phyloP scores from a whole-genome alignment of 257 asterid species.

The Ehretia macrophylla region DNA sequence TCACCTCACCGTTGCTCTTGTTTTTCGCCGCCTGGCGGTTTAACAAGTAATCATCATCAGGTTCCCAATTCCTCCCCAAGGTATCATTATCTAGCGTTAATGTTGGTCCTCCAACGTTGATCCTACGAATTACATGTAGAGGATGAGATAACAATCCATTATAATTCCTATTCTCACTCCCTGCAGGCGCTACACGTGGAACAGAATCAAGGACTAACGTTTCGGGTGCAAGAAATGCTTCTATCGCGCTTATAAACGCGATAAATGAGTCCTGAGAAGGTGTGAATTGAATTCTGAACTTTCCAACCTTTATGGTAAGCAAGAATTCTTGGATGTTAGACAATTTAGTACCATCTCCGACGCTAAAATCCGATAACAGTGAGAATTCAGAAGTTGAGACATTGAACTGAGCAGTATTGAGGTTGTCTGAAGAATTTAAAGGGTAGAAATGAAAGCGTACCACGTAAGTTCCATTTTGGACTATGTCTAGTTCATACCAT shows the following conservation, averaged over 20 bases:
- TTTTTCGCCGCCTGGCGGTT: background rate
- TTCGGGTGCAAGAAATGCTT: slow-evolving; percentile 41
- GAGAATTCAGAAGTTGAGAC: slow-evolving; percentile 26
- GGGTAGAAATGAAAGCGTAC: slow-evolving; percentile 54
- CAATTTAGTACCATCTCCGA: background rate
- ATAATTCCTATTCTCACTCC: background rate
- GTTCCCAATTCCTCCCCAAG: slow-evolving; percentile 44
- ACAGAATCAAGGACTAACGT: slow-evolving; percentile 12
- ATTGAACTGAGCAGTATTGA: slow-evolving; percentile 26
- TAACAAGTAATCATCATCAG: slow-evolving; percentile 39
- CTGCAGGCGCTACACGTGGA: slow-evolving; percentile 7
- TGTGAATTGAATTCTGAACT: slow-evolving; percentile 29
- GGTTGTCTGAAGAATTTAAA: slow-evolving; percentile 14
- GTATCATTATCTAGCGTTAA: slow-evolving; percentile 29
- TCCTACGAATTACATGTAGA: slow-evolving; percentile 38
- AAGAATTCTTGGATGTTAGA: slow-evolving; percentile 43
- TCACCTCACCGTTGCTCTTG: fast-evolving
- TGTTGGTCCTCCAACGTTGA: slow-evolving; percentile 49
- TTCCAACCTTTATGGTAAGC: slow-evolving; percentile 11
- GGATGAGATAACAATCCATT: slow-evolving; percentile 1
- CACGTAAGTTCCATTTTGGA: slow-evolving; percentile 31
- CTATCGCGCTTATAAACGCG: slow-evolving; percentile 61
- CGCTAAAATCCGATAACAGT: slow-evolving; percentile 36
- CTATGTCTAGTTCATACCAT: slow-evolving; percentile 28
- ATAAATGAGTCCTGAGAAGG: slow-evolving; percentile 24